phyloP scores from a whole-genome alignment of 345 rosid species.

The Populus simonii region DNA sequence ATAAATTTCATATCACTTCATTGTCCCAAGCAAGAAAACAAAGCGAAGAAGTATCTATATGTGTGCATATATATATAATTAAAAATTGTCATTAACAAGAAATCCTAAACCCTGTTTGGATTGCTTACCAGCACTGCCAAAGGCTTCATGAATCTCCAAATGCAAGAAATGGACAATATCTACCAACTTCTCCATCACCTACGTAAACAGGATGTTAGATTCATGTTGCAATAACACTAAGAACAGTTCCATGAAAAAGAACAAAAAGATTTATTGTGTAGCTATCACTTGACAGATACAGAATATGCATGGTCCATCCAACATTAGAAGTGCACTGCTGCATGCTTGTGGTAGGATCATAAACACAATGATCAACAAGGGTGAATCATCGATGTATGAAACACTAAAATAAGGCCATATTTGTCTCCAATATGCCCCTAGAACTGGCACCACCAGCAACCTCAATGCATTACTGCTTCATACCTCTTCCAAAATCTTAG shows the following conservation, averaged over 20 bases:
- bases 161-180: constrained; percentile 93
- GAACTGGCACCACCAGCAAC: not conserved
- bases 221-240: not conserved
- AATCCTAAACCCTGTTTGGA: not conserved
- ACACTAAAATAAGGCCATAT: not conserved
- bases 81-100: not conserved
- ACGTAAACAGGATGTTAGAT: constrained; percentile 15
- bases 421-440: not conserved
- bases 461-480: constrained; percentile 4
- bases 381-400: not conserved
- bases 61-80: not conserved
- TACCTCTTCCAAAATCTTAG: constrained; percentile 96
- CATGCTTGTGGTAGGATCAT: not conserved
- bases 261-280: not conserved
- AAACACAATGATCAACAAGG: not conserved
- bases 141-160: constrained; percentile 85
- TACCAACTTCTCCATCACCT: constrained; percentile 98
- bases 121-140: constrained; percentile 74
- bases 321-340: not conserved
- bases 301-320: not conserved
- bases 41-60: not conserved
- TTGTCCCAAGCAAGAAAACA: not conserved
- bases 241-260: not conserved
- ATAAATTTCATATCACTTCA: not conserved
- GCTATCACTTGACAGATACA: not conserved